These are phyloP conservation scores for Pholiota molesta DNA, from an alignment of 768 basidiomycete genomes.

Conservation along the genomic window DNA sequence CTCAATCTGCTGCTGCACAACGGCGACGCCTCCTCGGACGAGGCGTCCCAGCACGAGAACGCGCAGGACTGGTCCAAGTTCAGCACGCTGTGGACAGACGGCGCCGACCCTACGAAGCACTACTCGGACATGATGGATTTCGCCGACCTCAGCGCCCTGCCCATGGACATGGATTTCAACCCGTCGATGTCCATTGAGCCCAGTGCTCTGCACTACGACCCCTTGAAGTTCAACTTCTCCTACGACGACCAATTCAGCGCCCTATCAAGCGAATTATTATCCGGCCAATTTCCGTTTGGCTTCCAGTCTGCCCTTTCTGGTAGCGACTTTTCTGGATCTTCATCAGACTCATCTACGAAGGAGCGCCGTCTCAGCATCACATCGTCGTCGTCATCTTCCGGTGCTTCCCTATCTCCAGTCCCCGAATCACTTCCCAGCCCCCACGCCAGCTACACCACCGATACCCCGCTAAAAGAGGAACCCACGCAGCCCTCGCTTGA, in stretches of 20 bases:
- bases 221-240: constrained; percentile 28
- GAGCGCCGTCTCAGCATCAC: constrained; percentile 54
- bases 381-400: constrained; percentile 58
- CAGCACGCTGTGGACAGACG: constrained; percentile 50
- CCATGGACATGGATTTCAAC: constrained; percentile 66
- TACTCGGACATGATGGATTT: constrained; percentile 48
- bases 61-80: constrained; percentile 60
- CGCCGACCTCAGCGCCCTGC: constrained; percentile 37
- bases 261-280: constrained; percentile 25
- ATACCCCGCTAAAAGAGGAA: constrained; percentile 26
- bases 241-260: constrained; percentile 28
- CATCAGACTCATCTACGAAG: constrained; percentile 29
- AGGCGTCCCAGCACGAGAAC: constrained; percentile 22
- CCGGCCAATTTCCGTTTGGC: constrained; percentile 36
- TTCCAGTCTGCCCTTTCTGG: constrained; percentile 32
- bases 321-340: constrained; percentile 19
- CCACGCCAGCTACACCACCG: constrained; percentile 30
- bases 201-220: constrained; percentile 56
- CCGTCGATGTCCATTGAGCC: constrained; percentile 67
- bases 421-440: constrained; percentile 38
- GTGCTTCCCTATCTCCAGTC: constrained; percentile 54
- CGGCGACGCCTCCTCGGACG: constrained; percentile 38
- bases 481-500: constrained; percentile 26
- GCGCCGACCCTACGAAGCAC: constrained; percentile 32
- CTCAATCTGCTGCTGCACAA: constrained; percentile 55